Percentiles rank a stretch among this genome's conserved stretches.
phyloP scores from a whole-genome alignment of 140 eudicot species.

The Ambrosia hybrid region DNA sequence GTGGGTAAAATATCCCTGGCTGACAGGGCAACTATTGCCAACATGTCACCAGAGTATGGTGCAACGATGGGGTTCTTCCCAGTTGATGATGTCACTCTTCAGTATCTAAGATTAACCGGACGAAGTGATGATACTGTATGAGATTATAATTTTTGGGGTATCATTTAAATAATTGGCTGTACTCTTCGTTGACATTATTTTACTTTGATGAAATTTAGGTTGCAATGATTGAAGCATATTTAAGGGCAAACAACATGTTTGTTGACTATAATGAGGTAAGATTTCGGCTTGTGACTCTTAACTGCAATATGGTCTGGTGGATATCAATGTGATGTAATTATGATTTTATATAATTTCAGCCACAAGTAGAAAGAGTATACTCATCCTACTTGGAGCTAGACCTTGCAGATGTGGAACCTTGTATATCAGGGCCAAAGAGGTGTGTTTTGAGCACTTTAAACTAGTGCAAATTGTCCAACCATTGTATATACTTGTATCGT shows the following conservation, averaged over 20 bases:
- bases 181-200: background rate
- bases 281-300: slow-evolving; percentile 5
- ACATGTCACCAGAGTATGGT: slow-evolving; percentile 98
- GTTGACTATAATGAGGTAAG: slow-evolving; percentile 90
- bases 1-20: slow-evolving; percentile 85
- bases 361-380: slow-evolving; percentile 72
- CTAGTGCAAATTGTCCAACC: slow-evolving; percentile 5
- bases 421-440: slow-evolving; percentile 96
- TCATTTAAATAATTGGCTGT: background rate
- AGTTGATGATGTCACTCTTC: slow-evolving; percentile 89
- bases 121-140: slow-evolving; percentile 89
- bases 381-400: slow-evolving; percentile 76
- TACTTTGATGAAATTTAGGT: slow-evolving; percentile 48
- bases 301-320: slow-evolving; percentile 2
- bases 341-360: slow-evolving; percentile 49
- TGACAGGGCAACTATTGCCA: slow-evolving; percentile 98
- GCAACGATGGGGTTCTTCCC: slow-evolving; percentile 99
- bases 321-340: slow-evolving; percentile 16
- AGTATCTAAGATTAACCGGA: slow-evolving; percentile 88
- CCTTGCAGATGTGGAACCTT: slow-evolving; percentile 88
- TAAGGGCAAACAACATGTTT: slow-evolving; percentile 98
- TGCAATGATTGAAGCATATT: slow-evolving; percentile 85
- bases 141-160: slow-evolving; percentile 3
- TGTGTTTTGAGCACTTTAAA: slow-evolving; percentile 25
- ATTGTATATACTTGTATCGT: background rate